phyloP scores from a whole-genome alignment of 768 basidiomycete genomes.

The Rhodotorula diobovata region DNA sequence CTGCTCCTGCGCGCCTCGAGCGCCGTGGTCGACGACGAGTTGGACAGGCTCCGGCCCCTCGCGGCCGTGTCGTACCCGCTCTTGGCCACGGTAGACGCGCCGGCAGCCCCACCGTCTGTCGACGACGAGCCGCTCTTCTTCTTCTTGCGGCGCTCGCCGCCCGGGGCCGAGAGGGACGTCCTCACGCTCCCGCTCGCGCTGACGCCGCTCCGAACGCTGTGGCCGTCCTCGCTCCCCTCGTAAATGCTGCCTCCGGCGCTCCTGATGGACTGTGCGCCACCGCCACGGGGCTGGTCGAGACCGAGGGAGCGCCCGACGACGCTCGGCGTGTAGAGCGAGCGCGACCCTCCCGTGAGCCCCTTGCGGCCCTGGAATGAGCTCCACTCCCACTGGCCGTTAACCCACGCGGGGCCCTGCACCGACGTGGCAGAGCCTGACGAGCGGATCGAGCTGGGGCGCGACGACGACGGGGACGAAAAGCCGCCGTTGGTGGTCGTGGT shows the following conservation, averaged over 20 bases:
- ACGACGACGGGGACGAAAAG: slow-evolving; percentile 4
- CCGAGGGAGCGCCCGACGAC: slow-evolving; percentile 19
- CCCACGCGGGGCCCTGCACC: neutral
- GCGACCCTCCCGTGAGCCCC: slow-evolving; percentile 24
- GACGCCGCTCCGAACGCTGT: slow-evolving; percentile 2
- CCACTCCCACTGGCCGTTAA: slow-evolving; percentile 31
- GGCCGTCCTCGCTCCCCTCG: slow-evolving; percentile 6
- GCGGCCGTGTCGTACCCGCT: neutral
- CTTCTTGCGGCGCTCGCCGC: neutral
- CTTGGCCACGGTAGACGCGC: too few relatives aligned
- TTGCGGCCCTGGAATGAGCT: slow-evolving; percentile 17
- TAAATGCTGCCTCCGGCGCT: neutral
- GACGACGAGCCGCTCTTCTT: neutral
- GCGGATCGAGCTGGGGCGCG: slow-evolving; percentile 3
- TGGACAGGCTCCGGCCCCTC: neutral
- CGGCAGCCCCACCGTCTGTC: neutral
- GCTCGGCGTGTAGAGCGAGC: slow-evolving; percentile 16
- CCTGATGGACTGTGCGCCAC: neutral
- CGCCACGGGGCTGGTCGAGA: neutral
- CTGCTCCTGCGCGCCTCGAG: neutral
- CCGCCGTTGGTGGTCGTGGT: too few relatives aligned
- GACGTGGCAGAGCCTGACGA: neutral
- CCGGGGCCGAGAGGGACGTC: neutral
- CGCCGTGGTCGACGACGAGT: neutral
- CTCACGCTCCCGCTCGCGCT: neutral